Evolutionary conservation across 2,329 filamentous ascomycete species (phyloP).

Genomic region (Fusarium albidum): DNA sequence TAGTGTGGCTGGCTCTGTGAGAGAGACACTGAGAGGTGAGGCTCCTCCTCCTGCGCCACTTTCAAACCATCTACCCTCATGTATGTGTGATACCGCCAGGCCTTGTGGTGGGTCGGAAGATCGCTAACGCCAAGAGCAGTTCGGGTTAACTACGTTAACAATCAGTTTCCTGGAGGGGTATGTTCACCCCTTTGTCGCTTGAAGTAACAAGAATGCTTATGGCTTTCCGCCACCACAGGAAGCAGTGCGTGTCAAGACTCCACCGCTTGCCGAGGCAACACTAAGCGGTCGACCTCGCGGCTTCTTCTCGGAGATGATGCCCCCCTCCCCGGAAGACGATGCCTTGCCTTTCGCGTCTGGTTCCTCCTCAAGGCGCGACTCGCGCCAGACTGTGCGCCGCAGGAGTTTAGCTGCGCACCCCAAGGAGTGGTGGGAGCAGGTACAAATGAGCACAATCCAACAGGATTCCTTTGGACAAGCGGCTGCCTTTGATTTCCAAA

Average conservation of each 20-base stretch:
- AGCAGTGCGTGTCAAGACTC: slow-evolving; percentile 57
- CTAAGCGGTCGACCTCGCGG: slow-evolving; percentile 48
- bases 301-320: slow-evolving; percentile 54
- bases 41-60: slow-evolving; percentile 45
- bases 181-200: slow-evolving; percentile 5
- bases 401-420: slow-evolving; percentile 35
- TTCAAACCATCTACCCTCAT: slow-evolving; percentile 20
- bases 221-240: slow-evolving; percentile 46
- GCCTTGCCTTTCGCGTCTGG: neutral
- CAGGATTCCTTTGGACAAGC: slow-evolving; percentile 27
- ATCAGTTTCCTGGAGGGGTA: slow-evolving; percentile 48
- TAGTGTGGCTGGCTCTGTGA: slow-evolving; percentile 53
- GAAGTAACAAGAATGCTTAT: slow-evolving; percentile 8
- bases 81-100: slow-evolving; percentile 6
- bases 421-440: slow-evolving; percentile 49
- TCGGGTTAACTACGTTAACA: slow-evolving; percentile 11
- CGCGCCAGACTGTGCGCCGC: slow-evolving; percentile 31
- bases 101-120: neutral
- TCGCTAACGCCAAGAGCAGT: slow-evolving; percentile 21
- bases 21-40: slow-evolving; percentile 48
- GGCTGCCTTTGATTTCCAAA: slow-evolving; percentile 54
- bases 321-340: slow-evolving; percentile 32
- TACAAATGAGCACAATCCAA: slow-evolving; percentile 31
- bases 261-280: slow-evolving; percentile 52
- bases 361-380: slow-evolving; percentile 13